These are phyloP conservation scores for Geotrichum phurueaensis DNA, from an alignment of 1,139 yeast genomes.

Conservation along the genomic window DNA sequence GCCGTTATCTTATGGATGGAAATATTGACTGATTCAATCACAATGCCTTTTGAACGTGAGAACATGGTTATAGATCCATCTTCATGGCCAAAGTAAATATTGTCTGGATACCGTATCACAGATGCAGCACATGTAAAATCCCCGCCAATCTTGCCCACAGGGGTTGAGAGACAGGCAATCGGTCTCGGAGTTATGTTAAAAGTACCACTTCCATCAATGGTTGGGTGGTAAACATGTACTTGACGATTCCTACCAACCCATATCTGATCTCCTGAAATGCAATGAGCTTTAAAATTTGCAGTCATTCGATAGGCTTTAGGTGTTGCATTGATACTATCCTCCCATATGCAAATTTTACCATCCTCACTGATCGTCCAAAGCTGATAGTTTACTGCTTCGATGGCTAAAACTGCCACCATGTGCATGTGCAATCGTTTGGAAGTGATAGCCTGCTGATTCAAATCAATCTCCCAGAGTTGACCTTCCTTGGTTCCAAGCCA, in stretches of 20 bases:
- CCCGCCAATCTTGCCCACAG: slow-evolving; percentile 22
- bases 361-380: slow-evolving; percentile 39
- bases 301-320: slow-evolving; percentile 34
- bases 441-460: slow-evolving; percentile 19
- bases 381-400: slow-evolving; percentile 25
- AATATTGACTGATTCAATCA: slow-evolving; percentile 34
- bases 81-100: slow-evolving; percentile 40
- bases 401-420: slow-evolving; percentile 28
- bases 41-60: slow-evolving; percentile 25
- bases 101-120: slow-evolving; percentile 27
- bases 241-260: slow-evolving; percentile 37
- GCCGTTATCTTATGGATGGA: slow-evolving; percentile 35
- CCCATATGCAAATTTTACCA: slow-evolving; percentile 39
- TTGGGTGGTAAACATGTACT: slow-evolving; percentile 35
- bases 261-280: slow-evolving; percentile 28
- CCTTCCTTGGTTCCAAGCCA: slow-evolving; percentile 41
- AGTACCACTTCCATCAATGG: slow-evolving; percentile 20
- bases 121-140: slow-evolving; percentile 35
- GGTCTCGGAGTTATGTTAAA: slow-evolving; percentile 31
- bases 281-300: slow-evolving; percentile 30
- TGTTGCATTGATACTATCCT: slow-evolving; percentile 23
- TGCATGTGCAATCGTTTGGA: slow-evolving; percentile 31
- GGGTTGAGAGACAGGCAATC: slow-evolving; percentile 20
- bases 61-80: slow-evolving; percentile 39
- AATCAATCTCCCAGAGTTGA: slow-evolving; percentile 31